A percentile compares a stretch with the other conserved stretches of the same genome.
Evolutionary conservation across 2,329 filamentous ascomycete genomes (phyloP).

Genomic region (Davidsoniella eucalypti): DNA sequence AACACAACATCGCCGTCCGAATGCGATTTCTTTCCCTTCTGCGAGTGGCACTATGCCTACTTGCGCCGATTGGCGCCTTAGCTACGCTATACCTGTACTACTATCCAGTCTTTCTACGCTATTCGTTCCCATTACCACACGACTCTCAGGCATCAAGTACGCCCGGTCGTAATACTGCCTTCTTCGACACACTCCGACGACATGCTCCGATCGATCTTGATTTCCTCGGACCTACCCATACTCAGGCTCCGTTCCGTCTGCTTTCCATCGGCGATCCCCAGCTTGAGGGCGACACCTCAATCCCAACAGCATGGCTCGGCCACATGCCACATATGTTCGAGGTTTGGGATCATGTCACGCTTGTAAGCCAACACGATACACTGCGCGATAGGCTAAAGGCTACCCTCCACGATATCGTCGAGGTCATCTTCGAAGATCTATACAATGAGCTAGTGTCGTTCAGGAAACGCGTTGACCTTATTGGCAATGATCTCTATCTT

Average conservation of each 20-base stretch:
- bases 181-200: slow-evolving; percentile 10
- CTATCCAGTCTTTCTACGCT: slow-evolving; percentile 67
- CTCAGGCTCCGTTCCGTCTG: slow-evolving; percentile 61
- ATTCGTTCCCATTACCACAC: slow-evolving; percentile 53
- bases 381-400: slow-evolving; percentile 36
- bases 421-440: slow-evolving; percentile 51
- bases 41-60: slow-evolving; percentile 29
- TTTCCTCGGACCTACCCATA: slow-evolving; percentile 3
- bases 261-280: slow-evolving; percentile 84
- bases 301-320: slow-evolving; percentile 41
- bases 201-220: slow-evolving; percentile 8
- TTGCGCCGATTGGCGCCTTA: slow-evolving; percentile 46
- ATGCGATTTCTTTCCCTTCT: slow-evolving; percentile 34
- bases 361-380: slow-evolving; percentile 27
- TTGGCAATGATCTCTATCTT: slow-evolving; percentile 89
- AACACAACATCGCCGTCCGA: slow-evolving; percentile 14
- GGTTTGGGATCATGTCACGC: slow-evolving; percentile 31
- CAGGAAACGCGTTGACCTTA: slow-evolving; percentile 70
- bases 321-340: slow-evolving; percentile 36
- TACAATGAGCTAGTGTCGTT: slow-evolving; percentile 47
- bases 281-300: slow-evolving; percentile 77
- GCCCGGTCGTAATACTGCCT: slow-evolving; percentile 9
- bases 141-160: slow-evolving; percentile 8
- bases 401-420: slow-evolving; percentile 40
- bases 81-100: slow-evolving; percentile 70